Conservation (phyloP, 257 asterid species). For the Capsicum rhomboideum region DNA sequence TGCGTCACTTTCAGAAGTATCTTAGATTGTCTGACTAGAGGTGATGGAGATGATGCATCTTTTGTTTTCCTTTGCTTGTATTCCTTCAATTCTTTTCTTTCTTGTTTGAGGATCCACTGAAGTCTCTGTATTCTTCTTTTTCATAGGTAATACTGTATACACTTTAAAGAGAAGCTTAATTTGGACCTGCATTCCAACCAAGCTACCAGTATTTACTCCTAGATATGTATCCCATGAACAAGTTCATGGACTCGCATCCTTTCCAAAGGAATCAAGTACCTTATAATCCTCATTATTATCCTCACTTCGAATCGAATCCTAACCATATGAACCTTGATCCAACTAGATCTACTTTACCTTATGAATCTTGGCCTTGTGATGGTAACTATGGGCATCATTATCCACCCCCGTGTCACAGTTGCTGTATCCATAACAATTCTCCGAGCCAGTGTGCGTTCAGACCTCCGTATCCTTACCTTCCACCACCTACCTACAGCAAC, state of each 20-base stretch:
- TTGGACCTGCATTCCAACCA: background rate
- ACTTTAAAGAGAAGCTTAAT: background rate
- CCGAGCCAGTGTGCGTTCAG: conserved; percentile 21
- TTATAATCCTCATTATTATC: conserved; percentile 18
- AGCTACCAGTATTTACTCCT: background rate
- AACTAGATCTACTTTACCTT: conserved; percentile 14
- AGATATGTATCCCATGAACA: conserved; percentile 26
- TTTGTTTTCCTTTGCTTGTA: background rate
- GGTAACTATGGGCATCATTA: conserved; percentile 22
- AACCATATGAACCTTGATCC: conserved; percentile 20
- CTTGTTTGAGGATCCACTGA: background rate
- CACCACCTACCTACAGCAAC: conserved; percentile 16
- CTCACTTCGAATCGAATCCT: conserved; percentile 21
- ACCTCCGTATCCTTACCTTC: conserved; percentile 35
- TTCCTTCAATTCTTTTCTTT: background rate
- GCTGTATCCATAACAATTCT: conserved; percentile 28
- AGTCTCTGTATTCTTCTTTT: background rate
- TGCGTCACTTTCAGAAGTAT: too few relatives aligned
- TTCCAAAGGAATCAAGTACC: conserved; percentile 32
- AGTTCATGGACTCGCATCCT: conserved; percentile 27
- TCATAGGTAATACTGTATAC: background rate
- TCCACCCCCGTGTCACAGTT: conserved; percentile 26
- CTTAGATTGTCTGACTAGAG: background rate
- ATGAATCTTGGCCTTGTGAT: conserved; percentile 39
- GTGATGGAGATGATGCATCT: background rate